These are phyloP conservation scores for Fusarium sambucinum DNA, from an alignment of 2,329 filamentous ascomycete genomes.

Conservation along the genomic window DNA sequence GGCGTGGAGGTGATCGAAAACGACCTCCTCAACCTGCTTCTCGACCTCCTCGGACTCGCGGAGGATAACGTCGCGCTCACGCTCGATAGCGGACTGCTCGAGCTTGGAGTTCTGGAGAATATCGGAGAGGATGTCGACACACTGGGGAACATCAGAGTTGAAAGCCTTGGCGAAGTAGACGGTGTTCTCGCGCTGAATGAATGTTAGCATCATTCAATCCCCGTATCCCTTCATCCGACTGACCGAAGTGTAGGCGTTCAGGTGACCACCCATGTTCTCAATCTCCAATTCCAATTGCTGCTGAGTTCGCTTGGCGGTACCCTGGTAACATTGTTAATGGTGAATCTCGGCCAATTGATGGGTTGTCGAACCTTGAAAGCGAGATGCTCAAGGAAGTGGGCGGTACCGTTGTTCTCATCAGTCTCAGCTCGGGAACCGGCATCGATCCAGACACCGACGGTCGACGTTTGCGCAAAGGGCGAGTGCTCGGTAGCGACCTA, in stretches of 20 bases:
- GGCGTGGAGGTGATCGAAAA: constrained; percentile 98
- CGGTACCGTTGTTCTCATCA: constrained; percentile 97
- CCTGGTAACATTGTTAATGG: constrained; percentile 64
- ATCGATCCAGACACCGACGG: constrained; percentile 99
- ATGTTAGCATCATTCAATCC: constrained; percentile 45
- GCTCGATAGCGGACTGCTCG: constrained; percentile 90
- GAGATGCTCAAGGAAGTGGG: constrained; percentile 99
- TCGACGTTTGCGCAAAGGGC: constrained; percentile 97
- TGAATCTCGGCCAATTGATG: constrained; percentile 38
- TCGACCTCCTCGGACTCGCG: constrained; percentile 99
- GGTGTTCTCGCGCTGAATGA: constrained; percentile 89
- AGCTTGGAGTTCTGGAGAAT: constrained; percentile 99
- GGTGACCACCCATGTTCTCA: constrained; percentile 99
- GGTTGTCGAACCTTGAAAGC: constrained; percentile 88
- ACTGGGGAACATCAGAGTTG: constrained; percentile 95
- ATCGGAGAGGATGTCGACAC: constrained; percentile 98
- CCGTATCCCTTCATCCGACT: constrained; percentile 55
- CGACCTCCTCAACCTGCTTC: constrained; percentile 99
- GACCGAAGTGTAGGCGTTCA: constrained; percentile 99
- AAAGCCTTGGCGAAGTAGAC: constrained; percentile 99
- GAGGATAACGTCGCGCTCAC: constrained; percentile 98
- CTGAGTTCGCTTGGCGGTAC: constrained; percentile 93
- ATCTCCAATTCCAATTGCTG: constrained; percentile 99
- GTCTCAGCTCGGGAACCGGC: constrained; percentile 98
- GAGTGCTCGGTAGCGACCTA: constrained; percentile 98